phyloP scores from a whole-genome alignment of 768 basidiomycete species.

The Lactarius akahatsu region DNA sequence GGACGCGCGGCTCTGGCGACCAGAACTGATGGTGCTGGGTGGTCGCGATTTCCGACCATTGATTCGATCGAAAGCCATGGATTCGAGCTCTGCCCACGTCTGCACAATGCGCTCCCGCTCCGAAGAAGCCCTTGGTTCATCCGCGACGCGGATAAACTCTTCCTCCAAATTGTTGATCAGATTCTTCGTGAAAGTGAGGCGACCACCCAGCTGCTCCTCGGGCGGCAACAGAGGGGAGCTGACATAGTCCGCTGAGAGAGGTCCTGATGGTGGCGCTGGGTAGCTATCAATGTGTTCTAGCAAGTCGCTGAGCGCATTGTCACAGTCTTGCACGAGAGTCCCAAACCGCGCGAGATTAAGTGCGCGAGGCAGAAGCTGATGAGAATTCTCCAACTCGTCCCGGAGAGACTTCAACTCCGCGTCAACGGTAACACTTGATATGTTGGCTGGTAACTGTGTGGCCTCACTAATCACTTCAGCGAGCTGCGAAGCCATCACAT shows the following conservation, averaged over 20 bases:
- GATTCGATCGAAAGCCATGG: constrained; percentile 74
- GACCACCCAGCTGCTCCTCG: constrained; percentile 63
- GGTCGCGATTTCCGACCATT: constrained; percentile 63
- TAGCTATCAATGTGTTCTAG: constrained; percentile 86
- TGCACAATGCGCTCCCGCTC: constrained; percentile 71
- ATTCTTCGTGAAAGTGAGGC: constrained; percentile 61
- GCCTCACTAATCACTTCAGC: constrained; percentile 46
- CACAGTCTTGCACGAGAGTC: constrained; percentile 53
- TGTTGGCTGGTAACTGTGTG: constrained; percentile 45
- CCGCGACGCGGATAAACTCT: constrained; percentile 43
- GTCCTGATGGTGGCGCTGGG: constrained; percentile 55
- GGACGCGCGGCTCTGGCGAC: constrained; percentile 57
- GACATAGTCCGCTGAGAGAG: constrained; percentile 51
- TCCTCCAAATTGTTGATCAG: constrained; percentile 48
- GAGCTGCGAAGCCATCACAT: constrained; percentile 50
- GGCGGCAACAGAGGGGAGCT: constrained; percentile 47
- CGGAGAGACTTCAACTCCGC: constrained; percentile 62
- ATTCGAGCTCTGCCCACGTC: constrained; percentile 77
- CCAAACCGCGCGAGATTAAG: constrained; percentile 56
- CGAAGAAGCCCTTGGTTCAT: constrained; percentile 58
- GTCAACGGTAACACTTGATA: constrained; percentile 43
- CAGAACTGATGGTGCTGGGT: constrained; percentile 63
- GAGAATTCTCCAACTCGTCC: constrained; percentile 55
- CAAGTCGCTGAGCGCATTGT: constrained; percentile 78
- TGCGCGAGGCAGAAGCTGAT: constrained; percentile 50